A percentile compares a stretch with the other conserved stretches of the same genome.
phyloP scores from a whole-genome alignment of 257 asterid genomes.

The Fraxinus pennsylvanica region DNA sequence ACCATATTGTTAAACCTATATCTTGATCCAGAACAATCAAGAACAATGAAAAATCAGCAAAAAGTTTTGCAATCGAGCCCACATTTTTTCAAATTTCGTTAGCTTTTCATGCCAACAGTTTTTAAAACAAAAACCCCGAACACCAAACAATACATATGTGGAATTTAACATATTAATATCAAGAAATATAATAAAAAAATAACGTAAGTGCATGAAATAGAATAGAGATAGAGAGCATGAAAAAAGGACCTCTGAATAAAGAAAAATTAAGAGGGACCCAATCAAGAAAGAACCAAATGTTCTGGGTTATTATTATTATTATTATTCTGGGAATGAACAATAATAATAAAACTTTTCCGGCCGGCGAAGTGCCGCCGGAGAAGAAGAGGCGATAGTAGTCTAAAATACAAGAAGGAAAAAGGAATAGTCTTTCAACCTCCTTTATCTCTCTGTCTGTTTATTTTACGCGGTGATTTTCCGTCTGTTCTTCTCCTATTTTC shows the following conservation, averaged over 20 bases:
- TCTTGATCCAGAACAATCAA: slow-evolving; percentile 1
- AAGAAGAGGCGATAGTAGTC: neutral
- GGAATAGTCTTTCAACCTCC: neutral
- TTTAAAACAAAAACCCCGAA: slow-evolving; percentile 9
- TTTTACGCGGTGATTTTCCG: neutral
- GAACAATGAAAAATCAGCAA: slow-evolving; percentile 6
- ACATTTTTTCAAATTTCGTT: neutral
- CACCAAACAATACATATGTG: neutral
- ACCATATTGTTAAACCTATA: neutral
- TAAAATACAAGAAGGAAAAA: slow-evolving; percentile 1
- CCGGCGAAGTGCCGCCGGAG: slow-evolving; percentile 49
- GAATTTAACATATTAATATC: slow-evolving; percentile 5
- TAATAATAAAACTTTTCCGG: slow-evolving; percentile 35
- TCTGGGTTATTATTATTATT: neutral
- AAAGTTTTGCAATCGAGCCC: neutral
- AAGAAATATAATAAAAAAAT: neutral
- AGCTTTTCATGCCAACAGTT: neutral
- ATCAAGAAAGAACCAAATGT: slow-evolving; percentile 11
- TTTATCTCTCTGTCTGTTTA: neutral
- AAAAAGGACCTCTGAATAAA: slow-evolving; percentile 15
- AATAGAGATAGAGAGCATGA: neutral
- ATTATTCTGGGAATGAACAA: neutral
- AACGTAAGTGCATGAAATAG: slow-evolving; percentile 4
- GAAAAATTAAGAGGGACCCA: neutral
- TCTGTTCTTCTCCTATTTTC: slow-evolving; percentile 26